Evolutionary conservation across 371 early-diverging fungal species (phyloP).

Genomic region (Apophysomyces trapeziformis): DNA sequence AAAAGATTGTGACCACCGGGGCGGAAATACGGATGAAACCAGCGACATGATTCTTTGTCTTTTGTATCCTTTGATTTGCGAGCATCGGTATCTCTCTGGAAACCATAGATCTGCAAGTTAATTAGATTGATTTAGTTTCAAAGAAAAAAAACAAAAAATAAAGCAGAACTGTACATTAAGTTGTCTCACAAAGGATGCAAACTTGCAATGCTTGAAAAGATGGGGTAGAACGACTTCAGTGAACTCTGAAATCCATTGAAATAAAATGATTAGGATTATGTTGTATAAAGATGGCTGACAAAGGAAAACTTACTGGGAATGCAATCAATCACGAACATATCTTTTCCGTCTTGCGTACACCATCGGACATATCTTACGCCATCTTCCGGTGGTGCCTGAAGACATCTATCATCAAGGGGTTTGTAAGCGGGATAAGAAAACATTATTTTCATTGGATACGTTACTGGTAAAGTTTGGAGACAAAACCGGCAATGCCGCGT

Average conservation of each 20-base stretch:
- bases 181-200: constrained; percentile 60
- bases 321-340: constrained; percentile 56
- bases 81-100: constrained; percentile 60
- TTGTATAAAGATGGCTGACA: constrained; percentile 10
- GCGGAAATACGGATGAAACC: constrained; percentile 55
- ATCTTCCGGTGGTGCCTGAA: constrained; percentile 38
- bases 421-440: not conserved
- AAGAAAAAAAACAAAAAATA: not conserved
- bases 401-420: constrained; percentile 30
- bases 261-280: constrained; percentile 1
- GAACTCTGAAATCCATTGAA: constrained; percentile 36
- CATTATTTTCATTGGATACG: constrained; percentile 8
- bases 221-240: constrained; percentile 54
- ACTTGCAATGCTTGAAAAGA: constrained; percentile 60
- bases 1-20: constrained; percentile 54
- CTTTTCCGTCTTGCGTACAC: constrained; percentile 48
- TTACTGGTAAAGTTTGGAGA: constrained; percentile 55
- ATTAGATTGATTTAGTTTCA: not conserved
- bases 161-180: constrained; percentile 36
- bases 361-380: constrained; percentile 50
- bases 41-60: constrained; percentile 55
- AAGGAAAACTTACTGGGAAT: constrained; percentile 43
- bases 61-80: constrained; percentile 57
- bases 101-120: constrained; percentile 52
- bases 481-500: constrained; percentile 54